phyloP scores from a whole-genome alignment of 192 early-diverging fungal genomes.

The Backusella tarrabulga region DNA sequence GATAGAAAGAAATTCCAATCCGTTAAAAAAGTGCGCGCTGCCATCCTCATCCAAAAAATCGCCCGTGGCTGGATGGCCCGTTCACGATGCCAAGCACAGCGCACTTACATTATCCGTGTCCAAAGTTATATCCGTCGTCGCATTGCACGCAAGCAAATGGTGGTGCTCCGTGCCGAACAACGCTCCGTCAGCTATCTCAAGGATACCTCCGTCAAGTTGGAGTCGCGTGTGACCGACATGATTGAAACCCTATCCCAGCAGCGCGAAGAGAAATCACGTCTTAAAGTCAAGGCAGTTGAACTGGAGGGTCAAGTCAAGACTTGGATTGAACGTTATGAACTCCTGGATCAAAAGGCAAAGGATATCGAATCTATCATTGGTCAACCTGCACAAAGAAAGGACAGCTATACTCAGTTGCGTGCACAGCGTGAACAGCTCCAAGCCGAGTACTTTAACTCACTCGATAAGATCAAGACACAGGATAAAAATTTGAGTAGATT shows the following conservation, averaged over 20 bases:
- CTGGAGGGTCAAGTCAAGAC: constrained; percentile 56
- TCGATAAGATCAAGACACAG: constrained; percentile 56
- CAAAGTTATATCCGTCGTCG: constrained; percentile 83
- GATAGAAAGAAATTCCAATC: constrained; percentile 62
- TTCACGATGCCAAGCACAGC: constrained; percentile 50
- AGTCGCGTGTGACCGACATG: constrained; percentile 94
- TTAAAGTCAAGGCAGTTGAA: constrained; percentile 33
- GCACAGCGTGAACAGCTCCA: constrained; percentile 57
- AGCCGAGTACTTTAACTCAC: constrained; percentile 55
- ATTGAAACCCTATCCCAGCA: constrained; percentile 72
- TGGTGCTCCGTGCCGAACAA: constrained; percentile 75
- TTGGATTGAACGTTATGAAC: constrained; percentile 77
- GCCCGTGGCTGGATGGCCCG: constrained; percentile 69
- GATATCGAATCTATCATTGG: constrained; percentile 44
- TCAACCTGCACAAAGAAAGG: constrained; percentile 51
- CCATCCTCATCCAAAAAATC: constrained; percentile 72
- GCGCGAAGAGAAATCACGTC: constrained; percentile 66
- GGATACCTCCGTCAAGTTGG: constrained; percentile 90
- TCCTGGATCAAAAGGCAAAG: constrained; percentile 59
- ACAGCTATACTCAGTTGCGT: constrained; percentile 55
- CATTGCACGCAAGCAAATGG: constrained; percentile 68
- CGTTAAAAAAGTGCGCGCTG: constrained; percentile 65
- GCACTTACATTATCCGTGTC: constrained; percentile 64
- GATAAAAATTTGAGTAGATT: constrained; percentile 65
- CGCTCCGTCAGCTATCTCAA: constrained; percentile 90